A percentile compares a stretch with the other conserved stretches of the same genome.
Evolutionary conservation across 768 basidiomycete genomes (phyloP).

Genomic region (Amyloporia xantha): DNA sequence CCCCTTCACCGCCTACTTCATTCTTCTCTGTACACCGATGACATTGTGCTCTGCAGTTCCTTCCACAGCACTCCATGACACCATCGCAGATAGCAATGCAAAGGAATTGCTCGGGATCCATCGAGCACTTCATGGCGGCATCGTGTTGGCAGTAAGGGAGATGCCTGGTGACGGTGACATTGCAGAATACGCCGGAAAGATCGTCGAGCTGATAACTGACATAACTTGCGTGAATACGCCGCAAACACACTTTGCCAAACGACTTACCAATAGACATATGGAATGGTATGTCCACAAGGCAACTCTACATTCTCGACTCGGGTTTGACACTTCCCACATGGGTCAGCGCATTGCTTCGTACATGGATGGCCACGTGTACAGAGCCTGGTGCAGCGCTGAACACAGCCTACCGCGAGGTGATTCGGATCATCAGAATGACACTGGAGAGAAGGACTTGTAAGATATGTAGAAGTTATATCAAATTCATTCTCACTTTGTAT

Average conservation of each 20-base stretch:
- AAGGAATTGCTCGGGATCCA: conserved; percentile 30
- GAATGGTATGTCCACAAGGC: conserved; percentile 49
- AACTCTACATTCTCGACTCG: conserved; percentile 38
- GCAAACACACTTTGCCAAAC: background rate
- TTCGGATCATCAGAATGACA: too few species aligned
- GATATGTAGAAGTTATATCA: too few species aligned
- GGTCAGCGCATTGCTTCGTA: conserved; percentile 37
- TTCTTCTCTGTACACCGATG: conserved; percentile 36
- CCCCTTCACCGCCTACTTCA: background rate
- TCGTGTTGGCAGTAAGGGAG: conserved; percentile 51
- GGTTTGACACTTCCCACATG: conserved; percentile 49
- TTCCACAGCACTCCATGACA: conserved; percentile 47
- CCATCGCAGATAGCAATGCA: conserved; percentile 40
- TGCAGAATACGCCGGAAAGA: conserved; percentile 39
- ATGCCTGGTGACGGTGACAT: conserved; percentile 33
- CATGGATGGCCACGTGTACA: conserved; percentile 58
- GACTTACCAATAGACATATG: conserved; percentile 44
- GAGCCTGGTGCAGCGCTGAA: too few species aligned
- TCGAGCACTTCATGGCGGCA: conserved; percentile 39
- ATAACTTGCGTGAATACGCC: background rate
- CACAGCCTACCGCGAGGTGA: too few species aligned
- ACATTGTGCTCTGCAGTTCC: conserved; percentile 43
- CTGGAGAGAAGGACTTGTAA: too few species aligned
- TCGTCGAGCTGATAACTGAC: conserved; percentile 40
- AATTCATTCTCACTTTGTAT: too few species aligned